Evolutionary conservation across 257 asterid species (phyloP), one percentile per base, ranked within the genome.

Genomic region (Cinchona pubescens): DNA sequence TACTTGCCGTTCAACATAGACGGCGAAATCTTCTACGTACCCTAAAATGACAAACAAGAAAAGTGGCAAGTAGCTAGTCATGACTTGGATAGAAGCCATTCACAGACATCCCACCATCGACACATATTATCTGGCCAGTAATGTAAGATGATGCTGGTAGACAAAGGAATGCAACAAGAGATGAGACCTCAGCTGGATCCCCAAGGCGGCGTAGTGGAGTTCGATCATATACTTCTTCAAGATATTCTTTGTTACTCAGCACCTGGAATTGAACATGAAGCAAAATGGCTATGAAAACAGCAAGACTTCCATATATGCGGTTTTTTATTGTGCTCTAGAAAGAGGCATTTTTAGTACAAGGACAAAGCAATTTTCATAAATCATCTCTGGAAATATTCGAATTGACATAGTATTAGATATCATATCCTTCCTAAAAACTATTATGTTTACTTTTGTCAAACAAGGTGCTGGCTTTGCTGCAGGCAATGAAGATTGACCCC

Each of bases 171-270:
- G 90, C 92, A 74, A 90, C 96, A 59, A 75, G 80, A 37, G 96
- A 81, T 14, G 96, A 84, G 35, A 90, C 93, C 71, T 90, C 96
- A 0, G 78, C 64, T 16, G 96, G 94, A 61, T 90, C 91, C 73
- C 94, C 96, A 30, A 90, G 85, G 45, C 94, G 82, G 42, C 83
- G 71, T 80, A 88, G 84, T n/a, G 94, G 96, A 64, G 94, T 90
- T 67, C 91, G 76, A 67, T 80, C 83, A 72, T 82, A 87, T 23
- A 88, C 91, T 76, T 85, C 83, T 73, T 83, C 82, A 66, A 90
- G 79, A 79, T 90, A 87, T 53, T 85, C 87, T 78, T 79, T 75
- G 80, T 88, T 73, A 65, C 82, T 76, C 75, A 86, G 76, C 49
- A 88, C 89, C 90, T 85, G 77, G 12, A 77, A 73, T 27, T 45